These are phyloP conservation scores for Monosporascus sp. DNA, from an alignment of 2,329 filamentous ascomycete species.

Conservation along the genomic window DNA sequence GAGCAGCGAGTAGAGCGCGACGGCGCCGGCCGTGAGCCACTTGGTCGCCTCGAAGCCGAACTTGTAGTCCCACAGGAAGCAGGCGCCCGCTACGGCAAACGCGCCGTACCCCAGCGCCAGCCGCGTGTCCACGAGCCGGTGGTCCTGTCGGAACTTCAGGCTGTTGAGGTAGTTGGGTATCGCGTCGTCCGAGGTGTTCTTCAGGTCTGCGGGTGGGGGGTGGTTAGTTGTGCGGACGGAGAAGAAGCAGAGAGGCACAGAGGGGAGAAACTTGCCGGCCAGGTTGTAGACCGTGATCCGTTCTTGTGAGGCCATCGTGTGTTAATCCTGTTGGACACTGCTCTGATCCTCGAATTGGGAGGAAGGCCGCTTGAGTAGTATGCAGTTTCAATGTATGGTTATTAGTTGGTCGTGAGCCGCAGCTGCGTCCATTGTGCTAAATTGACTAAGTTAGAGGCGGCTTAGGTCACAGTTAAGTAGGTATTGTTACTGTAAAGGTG, in stretches of 20 bases:
- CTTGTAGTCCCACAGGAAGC: slow-evolving; percentile 89
- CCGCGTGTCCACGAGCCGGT: slow-evolving; percentile 75
- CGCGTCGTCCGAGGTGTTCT: slow-evolving; percentile 93
- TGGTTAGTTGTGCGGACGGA: slow-evolving; percentile 7
- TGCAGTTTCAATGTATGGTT: too few species aligned
- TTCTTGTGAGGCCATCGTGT: slow-evolving; percentile 40
- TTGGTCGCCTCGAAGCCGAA: slow-evolving; percentile 85
- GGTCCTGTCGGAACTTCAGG: slow-evolving; percentile 76
- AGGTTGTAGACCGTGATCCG: slow-evolving; percentile 64
- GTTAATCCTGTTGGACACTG: too few species aligned
- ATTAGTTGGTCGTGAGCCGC: too few species aligned
- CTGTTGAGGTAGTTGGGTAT: slow-evolving; percentile 89
- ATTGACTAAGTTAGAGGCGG: too few species aligned
- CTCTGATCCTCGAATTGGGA: too few species aligned
- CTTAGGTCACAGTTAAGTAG: too few species aligned
- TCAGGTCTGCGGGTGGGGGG: slow-evolving; percentile 62
- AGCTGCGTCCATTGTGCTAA: too few species aligned
- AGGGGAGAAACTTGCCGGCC: slow-evolving; percentile 42
- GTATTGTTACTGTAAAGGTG: not conserved
- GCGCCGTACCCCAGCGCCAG: slow-evolving; percentile 78
- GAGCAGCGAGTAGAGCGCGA: slow-evolving; percentile 70
- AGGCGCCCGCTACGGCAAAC: slow-evolving; percentile 72
- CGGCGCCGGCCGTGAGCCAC: slow-evolving; percentile 71
- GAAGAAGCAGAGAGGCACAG: not conserved
- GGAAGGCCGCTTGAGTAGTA: too few species aligned